phyloP scores from a whole-genome alignment of 441 rosid genomes.

The Erodium trifolium region DNA sequence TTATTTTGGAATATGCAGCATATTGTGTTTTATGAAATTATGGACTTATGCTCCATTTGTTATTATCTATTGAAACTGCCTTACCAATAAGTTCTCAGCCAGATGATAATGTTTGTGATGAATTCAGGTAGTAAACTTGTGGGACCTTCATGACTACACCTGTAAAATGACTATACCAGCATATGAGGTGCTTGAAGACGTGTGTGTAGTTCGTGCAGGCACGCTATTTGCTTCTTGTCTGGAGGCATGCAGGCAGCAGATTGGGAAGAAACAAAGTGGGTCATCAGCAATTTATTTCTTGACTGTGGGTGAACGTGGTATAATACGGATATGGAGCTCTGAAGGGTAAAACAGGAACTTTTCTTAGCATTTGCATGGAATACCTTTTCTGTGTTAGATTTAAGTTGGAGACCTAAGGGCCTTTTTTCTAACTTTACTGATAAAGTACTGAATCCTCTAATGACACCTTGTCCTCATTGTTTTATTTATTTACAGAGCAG shows the following conservation, averaged over 20 bases:
- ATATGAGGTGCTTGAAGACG: constrained; percentile 74
- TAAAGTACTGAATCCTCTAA: neutral
- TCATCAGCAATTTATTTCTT: constrained; percentile 45
- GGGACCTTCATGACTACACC: constrained; percentile 76
- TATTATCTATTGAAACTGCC: constrained; percentile 4
- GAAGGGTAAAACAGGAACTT: constrained; percentile 46
- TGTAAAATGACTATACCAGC: constrained; percentile 74
- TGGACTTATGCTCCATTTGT: neutral
- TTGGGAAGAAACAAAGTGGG: constrained; percentile 32
- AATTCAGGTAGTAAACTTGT: constrained; percentile 78
- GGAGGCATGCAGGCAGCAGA: constrained; percentile 34
- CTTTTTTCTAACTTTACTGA: neutral
- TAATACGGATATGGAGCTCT: constrained; percentile 74
- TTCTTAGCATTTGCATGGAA: neutral
- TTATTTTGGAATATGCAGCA: neutral
- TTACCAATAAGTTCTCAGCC: constrained; percentile 13
- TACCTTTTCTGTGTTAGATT: neutral
- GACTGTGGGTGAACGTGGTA: constrained; percentile 87
- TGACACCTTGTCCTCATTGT: constrained; percentile 9
- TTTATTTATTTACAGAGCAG: constrained; percentile 46
- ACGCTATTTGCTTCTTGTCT: constrained; percentile 42
- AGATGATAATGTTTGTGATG: constrained; percentile 15
- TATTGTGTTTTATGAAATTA: neutral
- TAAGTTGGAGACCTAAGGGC: neutral
- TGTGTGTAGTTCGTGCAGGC: constrained; percentile 43